phyloP scores from a whole-genome alignment of 2,329 filamentous ascomycete genomes.

The Tolypocladium sp. region DNA sequence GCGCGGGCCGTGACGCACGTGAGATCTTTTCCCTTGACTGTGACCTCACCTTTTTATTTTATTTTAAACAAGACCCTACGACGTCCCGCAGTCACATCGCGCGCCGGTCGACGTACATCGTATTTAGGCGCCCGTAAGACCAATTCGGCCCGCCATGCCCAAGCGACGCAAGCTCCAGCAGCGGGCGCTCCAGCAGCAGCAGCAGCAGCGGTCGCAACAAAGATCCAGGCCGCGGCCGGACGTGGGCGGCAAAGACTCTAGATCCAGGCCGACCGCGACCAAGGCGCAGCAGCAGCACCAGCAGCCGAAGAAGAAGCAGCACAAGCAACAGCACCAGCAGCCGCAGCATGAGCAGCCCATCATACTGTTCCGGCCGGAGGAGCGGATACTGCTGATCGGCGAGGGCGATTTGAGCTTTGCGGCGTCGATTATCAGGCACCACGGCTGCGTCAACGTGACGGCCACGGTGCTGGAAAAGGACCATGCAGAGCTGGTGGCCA shows the following conservation, averaged over 20 bases:
- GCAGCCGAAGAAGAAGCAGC: conserved; percentile 6
- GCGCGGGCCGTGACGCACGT: neutral
- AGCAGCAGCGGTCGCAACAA: neutral
- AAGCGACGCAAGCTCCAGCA: conserved; percentile 9
- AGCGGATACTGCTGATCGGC: conserved; percentile 67
- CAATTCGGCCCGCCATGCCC: conserved; percentile 3
- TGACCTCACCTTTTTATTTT: neutral
- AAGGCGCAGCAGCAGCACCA: neutral
- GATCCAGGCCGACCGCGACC: conserved; percentile 6
- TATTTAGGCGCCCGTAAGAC: neutral
- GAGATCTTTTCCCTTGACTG: neutral
- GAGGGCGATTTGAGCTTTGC: conserved; percentile 78
- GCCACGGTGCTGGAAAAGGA: conserved; percentile 60
- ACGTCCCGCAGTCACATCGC: neutral
- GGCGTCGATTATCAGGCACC: conserved; percentile 53
- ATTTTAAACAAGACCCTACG: neutral
- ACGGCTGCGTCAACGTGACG: conserved; percentile 56
- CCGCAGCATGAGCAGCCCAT: conserved; percentile 28
- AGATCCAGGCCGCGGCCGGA: conserved; percentile 9
- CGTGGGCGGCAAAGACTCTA: neutral
- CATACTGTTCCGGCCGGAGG: conserved; percentile 58
- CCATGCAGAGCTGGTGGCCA: conserved; percentile 49
- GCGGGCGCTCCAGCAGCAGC: conserved; percentile 2
- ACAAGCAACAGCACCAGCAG: conserved; percentile 11
- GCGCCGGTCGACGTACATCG: neutral